Evolutionary conservation across 441 rosid species (phyloP).

Genomic region (Gossypium gossypioides): DNA sequence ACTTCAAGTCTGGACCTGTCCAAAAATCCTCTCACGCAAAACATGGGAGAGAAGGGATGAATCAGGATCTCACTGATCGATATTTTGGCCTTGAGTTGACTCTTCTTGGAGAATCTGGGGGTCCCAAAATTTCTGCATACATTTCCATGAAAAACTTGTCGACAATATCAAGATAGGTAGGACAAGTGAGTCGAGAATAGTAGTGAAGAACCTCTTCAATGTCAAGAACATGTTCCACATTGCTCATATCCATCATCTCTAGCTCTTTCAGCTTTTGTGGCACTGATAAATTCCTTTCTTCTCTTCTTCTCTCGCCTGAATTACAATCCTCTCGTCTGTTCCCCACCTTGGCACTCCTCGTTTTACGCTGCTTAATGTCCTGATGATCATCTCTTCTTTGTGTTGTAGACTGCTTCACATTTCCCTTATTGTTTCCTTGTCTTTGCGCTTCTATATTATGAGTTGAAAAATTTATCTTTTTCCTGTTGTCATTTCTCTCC

Average conservation of each 20-base stretch:
- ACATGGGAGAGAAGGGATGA: background rate
- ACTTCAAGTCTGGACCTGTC: slow-evolving; percentile 1
- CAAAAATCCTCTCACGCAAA: background rate
- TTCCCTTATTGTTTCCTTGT: background rate
- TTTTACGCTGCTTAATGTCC: background rate
- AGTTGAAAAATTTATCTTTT: slow-evolving; percentile 1
- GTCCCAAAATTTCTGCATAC: slow-evolving; percentile 38
- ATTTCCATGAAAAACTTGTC: slow-evolving; percentile 68
- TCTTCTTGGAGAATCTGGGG: slow-evolving; percentile 3
- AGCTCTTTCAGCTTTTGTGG: slow-evolving; percentile 55
- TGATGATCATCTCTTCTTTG: background rate
- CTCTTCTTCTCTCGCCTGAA: slow-evolving; percentile 18
- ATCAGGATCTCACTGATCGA: slow-evolving; percentile 5
- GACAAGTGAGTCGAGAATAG: slow-evolving; percentile 69
- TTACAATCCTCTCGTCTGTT: slow-evolving; percentile 7
- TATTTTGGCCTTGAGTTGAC: slow-evolving; percentile 18
- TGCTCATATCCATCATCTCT: slow-evolving; percentile 49
- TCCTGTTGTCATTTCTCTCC: background rate
- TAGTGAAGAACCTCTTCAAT: slow-evolving; percentile 67
- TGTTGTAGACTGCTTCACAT: slow-evolving; percentile 6
- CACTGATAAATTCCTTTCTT: slow-evolving; percentile 26
- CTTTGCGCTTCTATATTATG: slow-evolving; percentile 10
- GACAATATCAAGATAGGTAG: slow-evolving; percentile 62
- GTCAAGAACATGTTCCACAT: slow-evolving; percentile 39
- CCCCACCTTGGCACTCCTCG: background rate